phyloP scores from a whole-genome alignment of 352 stramenopile genomes.

The Pythium insidiosum region DNA sequence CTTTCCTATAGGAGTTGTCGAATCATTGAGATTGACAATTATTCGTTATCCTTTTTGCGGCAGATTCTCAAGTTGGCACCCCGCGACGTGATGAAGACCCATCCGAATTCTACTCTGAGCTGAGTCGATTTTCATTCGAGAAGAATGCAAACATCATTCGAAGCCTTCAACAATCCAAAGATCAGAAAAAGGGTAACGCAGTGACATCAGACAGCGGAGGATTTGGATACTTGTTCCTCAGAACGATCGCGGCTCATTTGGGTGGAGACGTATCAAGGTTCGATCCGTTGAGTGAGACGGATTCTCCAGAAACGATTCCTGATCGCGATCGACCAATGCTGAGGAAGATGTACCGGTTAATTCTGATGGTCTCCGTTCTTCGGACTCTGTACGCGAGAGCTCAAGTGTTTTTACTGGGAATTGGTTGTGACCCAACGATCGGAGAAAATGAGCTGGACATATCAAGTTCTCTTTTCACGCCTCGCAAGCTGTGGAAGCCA shows the following conservation, averaged over 20 bases:
- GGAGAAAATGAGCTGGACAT: conserved; percentile 45
- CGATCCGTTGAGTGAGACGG: conserved; percentile 9
- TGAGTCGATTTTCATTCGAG: conserved; percentile 57
- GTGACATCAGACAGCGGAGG: conserved; percentile 18
- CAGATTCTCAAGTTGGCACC: conserved; percentile 17
- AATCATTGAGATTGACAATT: neutral
- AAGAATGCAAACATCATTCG: conserved; percentile 51
- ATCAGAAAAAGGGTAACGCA: neutral
- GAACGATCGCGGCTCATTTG: conserved; percentile 13
- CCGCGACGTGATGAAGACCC: conserved; percentile 8
- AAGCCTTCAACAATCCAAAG: conserved; percentile 23
- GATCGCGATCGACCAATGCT: conserved; percentile 29
- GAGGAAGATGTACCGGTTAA: conserved; percentile 78
- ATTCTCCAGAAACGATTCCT: conserved; percentile 2
- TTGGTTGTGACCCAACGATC: conserved; percentile 9
- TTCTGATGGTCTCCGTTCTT: conserved; percentile 76
- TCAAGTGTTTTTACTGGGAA: conserved; percentile 46
- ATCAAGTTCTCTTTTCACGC: conserved; percentile 69
- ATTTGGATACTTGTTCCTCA: conserved; percentile 53
- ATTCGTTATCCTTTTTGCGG: conserved; percentile 2
- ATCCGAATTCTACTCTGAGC: conserved; percentile 19
- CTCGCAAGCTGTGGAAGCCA: conserved; percentile 68
- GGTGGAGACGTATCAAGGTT: conserved; percentile 9
- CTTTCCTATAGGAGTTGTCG: neutral
- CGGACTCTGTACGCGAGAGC: conserved; percentile 62